A percentile compares a stretch with the other conserved stretches of the same genome.
phyloP scores from a whole-genome alignment of 495 filamentous ascomycete species.

The Neurospora sp. region DNA sequence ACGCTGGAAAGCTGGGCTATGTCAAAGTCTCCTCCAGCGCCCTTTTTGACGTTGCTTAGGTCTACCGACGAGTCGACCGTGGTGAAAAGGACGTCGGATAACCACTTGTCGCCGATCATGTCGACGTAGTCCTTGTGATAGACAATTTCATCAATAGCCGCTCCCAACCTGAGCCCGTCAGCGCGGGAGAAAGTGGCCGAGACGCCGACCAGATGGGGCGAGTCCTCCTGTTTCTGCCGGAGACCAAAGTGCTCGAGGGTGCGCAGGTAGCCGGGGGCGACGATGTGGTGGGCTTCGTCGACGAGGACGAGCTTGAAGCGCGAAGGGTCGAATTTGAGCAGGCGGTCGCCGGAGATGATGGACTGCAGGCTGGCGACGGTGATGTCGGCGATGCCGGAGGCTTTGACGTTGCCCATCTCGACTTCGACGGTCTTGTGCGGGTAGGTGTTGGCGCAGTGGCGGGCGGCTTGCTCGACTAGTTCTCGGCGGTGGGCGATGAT shows the following conservation, averaged over 20 bases:
- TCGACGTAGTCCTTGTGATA: slow-evolving; percentile 97
- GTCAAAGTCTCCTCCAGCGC: slow-evolving; percentile 68
- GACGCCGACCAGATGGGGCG: slow-evolving; percentile 76
- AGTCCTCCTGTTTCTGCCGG: slow-evolving; percentile 35
- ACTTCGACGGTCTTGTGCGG: slow-evolving; percentile 72
- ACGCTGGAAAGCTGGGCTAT: slow-evolving; percentile 58
- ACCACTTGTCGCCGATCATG: slow-evolving; percentile 83
- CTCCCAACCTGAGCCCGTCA: slow-evolving; percentile 78
- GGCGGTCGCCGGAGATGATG: slow-evolving; percentile 60
- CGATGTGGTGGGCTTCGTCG: slow-evolving; percentile 98
- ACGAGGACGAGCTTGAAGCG: slow-evolving; percentile 87
- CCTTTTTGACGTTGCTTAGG: slow-evolving; percentile 49
- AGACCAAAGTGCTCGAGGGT: slow-evolving; percentile 68
- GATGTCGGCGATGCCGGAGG: slow-evolving; percentile 75
- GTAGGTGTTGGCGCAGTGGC: slow-evolving; percentile 71
- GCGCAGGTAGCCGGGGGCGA: slow-evolving; percentile 65
- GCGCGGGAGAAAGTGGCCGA: slow-evolving; percentile 86
- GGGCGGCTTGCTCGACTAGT: slow-evolving; percentile 89
- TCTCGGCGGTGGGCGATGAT: slow-evolving; percentile 89
- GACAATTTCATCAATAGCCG: slow-evolving; percentile 89
- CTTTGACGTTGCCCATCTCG: slow-evolving; percentile 72
- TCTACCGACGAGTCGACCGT: slow-evolving; percentile 77
- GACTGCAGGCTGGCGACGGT: slow-evolving; percentile 86
- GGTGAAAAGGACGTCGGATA: slow-evolving; percentile 83
- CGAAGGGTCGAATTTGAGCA: slow-evolving; percentile 68